These are phyloP conservation scores for Forsythia viridissima DNA, from an alignment of 257 asterid genomes.

Conservation along the genomic window DNA sequence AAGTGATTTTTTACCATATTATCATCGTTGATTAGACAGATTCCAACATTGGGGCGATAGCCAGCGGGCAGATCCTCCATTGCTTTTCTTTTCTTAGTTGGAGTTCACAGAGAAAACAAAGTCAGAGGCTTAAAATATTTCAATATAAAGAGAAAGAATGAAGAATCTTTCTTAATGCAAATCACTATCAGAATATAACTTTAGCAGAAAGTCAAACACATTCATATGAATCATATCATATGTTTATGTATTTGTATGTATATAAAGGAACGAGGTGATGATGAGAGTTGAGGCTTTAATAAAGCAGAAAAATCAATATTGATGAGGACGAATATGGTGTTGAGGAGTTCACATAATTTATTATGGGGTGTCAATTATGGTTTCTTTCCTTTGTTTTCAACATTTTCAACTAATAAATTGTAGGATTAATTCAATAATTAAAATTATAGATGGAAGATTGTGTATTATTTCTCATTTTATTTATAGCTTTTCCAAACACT, in stretches of 20 bases:
- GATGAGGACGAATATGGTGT: slow-evolving; percentile 19
- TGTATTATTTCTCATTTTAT: neutral
- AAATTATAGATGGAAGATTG: neutral
- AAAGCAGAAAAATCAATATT: neutral
- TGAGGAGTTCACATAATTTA: slow-evolving; percentile 17
- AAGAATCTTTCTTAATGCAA: slow-evolving; percentile 20
- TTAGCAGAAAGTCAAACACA: slow-evolving; percentile 56
- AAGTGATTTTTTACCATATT: slow-evolving; percentile 49
- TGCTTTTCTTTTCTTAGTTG: slow-evolving; percentile 16
- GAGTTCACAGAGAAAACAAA: neutral
- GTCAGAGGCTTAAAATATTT: slow-evolving; percentile 4
- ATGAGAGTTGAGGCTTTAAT: slow-evolving; percentile 31
- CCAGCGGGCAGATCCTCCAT: slow-evolving; percentile 98
- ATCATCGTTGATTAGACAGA: slow-evolving; percentile 82
- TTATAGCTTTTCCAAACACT: neutral
- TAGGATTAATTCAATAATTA: neutral
- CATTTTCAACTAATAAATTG: no score
- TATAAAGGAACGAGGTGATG: slow-evolving; percentile 29
- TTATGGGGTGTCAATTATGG: no score
- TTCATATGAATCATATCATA: slow-evolving; percentile 21
- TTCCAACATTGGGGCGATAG: slow-evolving; percentile 97
- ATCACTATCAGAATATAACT: slow-evolving; percentile 55
- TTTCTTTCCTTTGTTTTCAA: no score
- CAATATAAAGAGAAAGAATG: slow-evolving; percentile 1
- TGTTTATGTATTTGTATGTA: slow-evolving; percentile 29